Base-by-base conservation (phyloP, 1,284 basidiomycete genomes). In the Afroboletus lepidellus region DNA sequence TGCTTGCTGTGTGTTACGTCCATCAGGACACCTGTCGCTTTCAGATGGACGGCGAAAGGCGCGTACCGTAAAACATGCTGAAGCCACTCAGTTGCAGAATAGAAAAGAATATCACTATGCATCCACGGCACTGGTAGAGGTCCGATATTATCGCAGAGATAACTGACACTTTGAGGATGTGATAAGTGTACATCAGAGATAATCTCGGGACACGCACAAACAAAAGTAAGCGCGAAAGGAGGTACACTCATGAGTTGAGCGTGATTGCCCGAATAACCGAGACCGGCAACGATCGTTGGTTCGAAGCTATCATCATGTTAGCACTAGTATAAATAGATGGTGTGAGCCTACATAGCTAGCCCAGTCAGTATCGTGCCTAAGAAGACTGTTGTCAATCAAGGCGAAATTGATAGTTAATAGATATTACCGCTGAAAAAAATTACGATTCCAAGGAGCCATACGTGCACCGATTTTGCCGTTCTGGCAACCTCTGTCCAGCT, bases 11-110 rank as follows among this genome's bases (percentile, higher is more conserved):
- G n/a, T 6, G 9, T 8, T 16, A 12, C 3, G 25, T 18, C 8
- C 3, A 13, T 53, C 18, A 48, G 33, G 24, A 8, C 13, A 25
- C n/a, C 5, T 33, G 23, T 13, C 12, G 24, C 13, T 27, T n/a
- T 20, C 13, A 15, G 25, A 36, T 13, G 24, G 1, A 18, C 9
- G 33, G 1, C n/a, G 29, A 11, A 6, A 20, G 21, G 33, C 34
- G 57, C 67, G 21, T 56, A 77, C 77, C 69, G 21, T 79, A 67
- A 67, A 76, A 80, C 63, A 80, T 72, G 27, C 63, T 60, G 54
- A 77, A 80, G 2, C 79, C 80, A 20, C 72, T 67, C n/a, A 74
- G 50, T 38, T 66, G 66, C 13, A 75, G 53, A 4, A 75, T 3
- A 5, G 69, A 70, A 20, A 67, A 67, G 42, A 75, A 59, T n/a